These are phyloP conservation scores for Anthracocystis panici-leucophaei DNA, from an alignment of 1,284 basidiomycete genomes.

Conservation along the genomic window DNA sequence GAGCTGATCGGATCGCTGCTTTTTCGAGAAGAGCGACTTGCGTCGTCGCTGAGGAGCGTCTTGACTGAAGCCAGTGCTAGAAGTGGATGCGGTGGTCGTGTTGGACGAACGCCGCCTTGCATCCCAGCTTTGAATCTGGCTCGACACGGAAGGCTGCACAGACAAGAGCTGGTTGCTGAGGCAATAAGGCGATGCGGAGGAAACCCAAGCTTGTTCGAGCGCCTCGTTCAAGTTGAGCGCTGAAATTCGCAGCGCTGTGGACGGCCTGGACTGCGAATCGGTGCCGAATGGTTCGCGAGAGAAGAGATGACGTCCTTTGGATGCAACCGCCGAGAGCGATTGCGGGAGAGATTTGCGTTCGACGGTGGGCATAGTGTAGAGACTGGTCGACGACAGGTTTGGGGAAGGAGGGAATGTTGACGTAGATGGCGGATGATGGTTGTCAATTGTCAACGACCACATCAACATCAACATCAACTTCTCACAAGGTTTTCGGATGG, in stretches of 20 bases:
- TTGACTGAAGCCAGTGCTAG: constrained; percentile 3
- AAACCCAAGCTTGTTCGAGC: constrained; percentile 26
- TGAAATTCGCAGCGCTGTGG: constrained; percentile 12
- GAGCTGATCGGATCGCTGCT: constrained; percentile 12
- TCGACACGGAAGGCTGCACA: constrained; percentile 8
- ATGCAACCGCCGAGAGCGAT: constrained; percentile 29
- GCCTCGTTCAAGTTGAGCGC: constrained; percentile 33
- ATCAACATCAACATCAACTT: background rate
- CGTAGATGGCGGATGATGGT: background rate
- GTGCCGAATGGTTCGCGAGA: constrained; percentile 11
- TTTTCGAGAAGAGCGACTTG: constrained; percentile 40
- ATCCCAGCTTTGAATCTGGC: constrained; percentile 9
- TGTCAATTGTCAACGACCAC: background rate
- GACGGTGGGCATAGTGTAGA: constrained; percentile 21
- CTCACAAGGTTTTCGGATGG: no score
- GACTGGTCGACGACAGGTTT: background rate
- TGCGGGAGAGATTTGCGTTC: constrained; percentile 35
- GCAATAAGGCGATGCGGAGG: constrained; percentile 22
- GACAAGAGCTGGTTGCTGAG: constrained; percentile 32
- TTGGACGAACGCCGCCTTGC: constrained; percentile 32
- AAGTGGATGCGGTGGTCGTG: constrained; percentile 24
- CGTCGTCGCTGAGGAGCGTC: constrained; percentile 23
- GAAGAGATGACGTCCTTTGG: constrained; percentile 38
- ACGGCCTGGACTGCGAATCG: background rate
- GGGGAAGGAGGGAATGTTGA: background rate